Percentiles rank a stretch among this genome's conserved stretches.
These are phyloP conservation scores for Ustilago sp. DNA, from an alignment of 1,284 basidiomycete genomes.

Conservation along the genomic window DNA sequence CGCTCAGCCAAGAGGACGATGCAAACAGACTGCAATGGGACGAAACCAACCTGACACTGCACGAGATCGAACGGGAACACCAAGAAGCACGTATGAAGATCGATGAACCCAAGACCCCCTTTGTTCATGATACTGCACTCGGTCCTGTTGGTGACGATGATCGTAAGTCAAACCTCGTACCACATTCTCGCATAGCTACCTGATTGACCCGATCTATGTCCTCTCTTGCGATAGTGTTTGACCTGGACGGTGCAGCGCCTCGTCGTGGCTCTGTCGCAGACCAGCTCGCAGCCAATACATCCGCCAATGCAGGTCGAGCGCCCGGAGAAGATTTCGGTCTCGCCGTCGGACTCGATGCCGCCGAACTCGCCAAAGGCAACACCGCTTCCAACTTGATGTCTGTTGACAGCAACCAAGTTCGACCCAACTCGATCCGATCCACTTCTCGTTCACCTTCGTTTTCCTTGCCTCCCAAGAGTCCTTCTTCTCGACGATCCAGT, in stretches of 20 bases:
- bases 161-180: conserved; percentile 24
- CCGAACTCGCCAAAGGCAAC: conserved; percentile 40
- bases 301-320: conserved; percentile 54
- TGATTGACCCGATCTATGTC: not conserved
- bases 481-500: conserved; percentile 55
- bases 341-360: conserved; percentile 55
- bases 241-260: conserved; percentile 53
- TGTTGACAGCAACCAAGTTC: not conserved
- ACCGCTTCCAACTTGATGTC: not conserved
- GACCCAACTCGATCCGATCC: conserved; percentile 25
- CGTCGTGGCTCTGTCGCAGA: conserved; percentile 50
- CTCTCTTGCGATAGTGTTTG: conserved; percentile 41
- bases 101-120: conserved; percentile 69
- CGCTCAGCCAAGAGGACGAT: conserved; percentile 29
- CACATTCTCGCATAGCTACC: not conserved
- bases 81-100: conserved; percentile 67
- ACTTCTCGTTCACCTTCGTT: conserved; percentile 54
- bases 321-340: conserved; percentile 30
- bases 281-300: conserved; percentile 61
- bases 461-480: conserved; percentile 55
- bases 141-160: conserved; percentile 61
- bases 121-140: conserved; percentile 59
- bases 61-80: conserved; percentile 65
- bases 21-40: conserved; percentile 64
- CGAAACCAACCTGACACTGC: conserved; percentile 65